Evolutionary conservation across 2,329 filamentous ascomycete genomes (phyloP).

Genomic region (Aureobasidium sp.): DNA sequence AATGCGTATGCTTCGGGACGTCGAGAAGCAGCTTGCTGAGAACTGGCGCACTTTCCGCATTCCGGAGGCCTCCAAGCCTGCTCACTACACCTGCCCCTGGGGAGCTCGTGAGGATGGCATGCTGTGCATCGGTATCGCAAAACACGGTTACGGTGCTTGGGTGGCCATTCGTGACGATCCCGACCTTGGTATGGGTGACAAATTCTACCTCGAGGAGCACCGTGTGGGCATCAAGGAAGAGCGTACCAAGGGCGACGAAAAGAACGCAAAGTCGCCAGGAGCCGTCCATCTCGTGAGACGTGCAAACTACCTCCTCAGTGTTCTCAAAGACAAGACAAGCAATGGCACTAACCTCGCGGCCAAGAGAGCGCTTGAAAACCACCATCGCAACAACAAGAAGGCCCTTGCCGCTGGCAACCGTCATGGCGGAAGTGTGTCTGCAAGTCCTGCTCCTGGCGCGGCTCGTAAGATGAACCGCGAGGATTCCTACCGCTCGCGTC

Average conservation of each 20-base stretch:
- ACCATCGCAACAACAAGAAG: conserved; percentile 92
- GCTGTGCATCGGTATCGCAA: conserved; percentile 87
- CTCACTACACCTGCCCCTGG: conserved; percentile 88
- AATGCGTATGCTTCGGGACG: conserved; percentile 72
- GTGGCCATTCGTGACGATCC: conserved; percentile 84
- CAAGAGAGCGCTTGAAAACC: conserved; percentile 78
- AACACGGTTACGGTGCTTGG: conserved; percentile 95
- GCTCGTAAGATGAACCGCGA: conserved; percentile 29
- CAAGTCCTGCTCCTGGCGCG: conserved; percentile 57
- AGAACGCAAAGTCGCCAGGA: conserved; percentile 80
- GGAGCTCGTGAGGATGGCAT: conserved; percentile 91
- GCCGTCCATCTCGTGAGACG: conserved; percentile 93
- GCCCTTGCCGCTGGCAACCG: conserved; percentile 50
- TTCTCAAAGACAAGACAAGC: conserved; percentile 73
- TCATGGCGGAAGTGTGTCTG: conserved; percentile 52
- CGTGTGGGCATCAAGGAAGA: conserved; percentile 98
- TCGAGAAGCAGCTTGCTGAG: conserved; percentile 57
- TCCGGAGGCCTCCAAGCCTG: conserved; percentile 82
- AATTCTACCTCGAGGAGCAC: conserved; percentile 94
- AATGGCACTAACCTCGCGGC: conserved; percentile 58
- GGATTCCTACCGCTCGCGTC: conserved; percentile 28
- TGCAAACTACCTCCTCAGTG: conserved; percentile 91
- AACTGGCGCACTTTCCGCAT: conserved; percentile 69
- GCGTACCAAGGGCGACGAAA: conserved; percentile 63
- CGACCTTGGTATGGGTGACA: conserved; percentile 77